Conservation (phyloP, 148 eudicot genomes). For the Chenopodium berlandieri region DNA sequence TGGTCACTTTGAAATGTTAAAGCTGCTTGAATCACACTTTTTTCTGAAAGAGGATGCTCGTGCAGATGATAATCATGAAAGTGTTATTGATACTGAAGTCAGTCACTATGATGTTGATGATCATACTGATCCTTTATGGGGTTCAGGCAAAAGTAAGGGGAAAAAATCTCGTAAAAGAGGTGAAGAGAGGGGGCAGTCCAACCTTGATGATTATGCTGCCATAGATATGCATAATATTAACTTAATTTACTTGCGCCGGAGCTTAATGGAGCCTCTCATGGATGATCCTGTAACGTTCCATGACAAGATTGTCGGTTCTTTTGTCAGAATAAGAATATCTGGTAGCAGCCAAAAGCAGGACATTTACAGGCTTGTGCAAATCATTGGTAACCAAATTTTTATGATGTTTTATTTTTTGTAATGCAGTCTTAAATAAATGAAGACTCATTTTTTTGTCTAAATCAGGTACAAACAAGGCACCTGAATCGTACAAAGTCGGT, state of each 20-base stretch:
- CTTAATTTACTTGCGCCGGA: slow-evolving; percentile 78
- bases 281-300: slow-evolving; percentile 72
- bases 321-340: slow-evolving; percentile 94
- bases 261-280: slow-evolving; percentile 81
- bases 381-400: slow-evolving; percentile 54
- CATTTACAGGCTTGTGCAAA: slow-evolving; percentile 95
- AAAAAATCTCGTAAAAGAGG: slow-evolving; percentile 64
- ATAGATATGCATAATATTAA: slow-evolving; percentile 88
- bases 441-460: slow-evolving; percentile 27
- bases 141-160: slow-evolving; percentile 59
- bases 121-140: slow-evolving; percentile 40
- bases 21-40: slow-evolving; percentile 93
- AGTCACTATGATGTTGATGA: slow-evolving; percentile 64
- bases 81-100: slow-evolving; percentile 59
- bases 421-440: neutral
- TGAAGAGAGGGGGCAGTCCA: slow-evolving; percentile 64
- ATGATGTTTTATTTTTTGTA: neutral
- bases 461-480: slow-evolving; percentile 76
- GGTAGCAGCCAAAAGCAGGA: slow-evolving; percentile 87
- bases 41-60: slow-evolving; percentile 65
- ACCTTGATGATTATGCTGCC: slow-evolving; percentile 94
- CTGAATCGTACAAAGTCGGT: slow-evolving; percentile 82
- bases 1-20: slow-evolving; percentile 98
- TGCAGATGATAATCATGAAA: slow-evolving; percentile 77
- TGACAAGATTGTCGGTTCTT: slow-evolving; percentile 76